Evolutionary conservation across 371 early-diverging fungal species (phyloP).

Genomic region (Dentiscutata heterogama): DNA sequence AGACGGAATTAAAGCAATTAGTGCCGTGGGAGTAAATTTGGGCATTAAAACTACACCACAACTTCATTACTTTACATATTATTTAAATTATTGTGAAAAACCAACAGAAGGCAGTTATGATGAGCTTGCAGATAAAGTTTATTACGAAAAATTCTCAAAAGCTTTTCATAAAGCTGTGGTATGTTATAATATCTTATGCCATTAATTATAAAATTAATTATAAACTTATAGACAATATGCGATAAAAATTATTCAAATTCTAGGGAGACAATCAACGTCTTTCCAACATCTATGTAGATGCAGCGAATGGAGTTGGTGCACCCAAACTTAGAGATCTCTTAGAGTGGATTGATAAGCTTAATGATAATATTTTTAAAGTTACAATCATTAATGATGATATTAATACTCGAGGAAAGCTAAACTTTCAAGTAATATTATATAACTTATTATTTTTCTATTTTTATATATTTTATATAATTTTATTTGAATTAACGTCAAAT

Average conservation of each 20-base stretch:
- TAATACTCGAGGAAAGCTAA: slow-evolving; percentile 76
- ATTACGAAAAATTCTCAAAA: slow-evolving; percentile 86
- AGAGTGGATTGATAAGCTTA: slow-evolving; percentile 62
- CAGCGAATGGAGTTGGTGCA: slow-evolving; percentile 99
- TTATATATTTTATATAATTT: background rate
- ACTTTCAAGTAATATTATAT: slow-evolving; percentile 74
- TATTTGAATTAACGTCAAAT: slow-evolving; percentile 12
- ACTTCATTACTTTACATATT: slow-evolving; percentile 95
- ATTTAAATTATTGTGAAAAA: slow-evolving; percentile 81
- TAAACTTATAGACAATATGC: background rate
- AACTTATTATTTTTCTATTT: slow-evolving; percentile 8
- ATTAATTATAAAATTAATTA: background rate
- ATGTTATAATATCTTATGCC: slow-evolving; percentile 46
- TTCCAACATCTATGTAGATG: slow-evolving; percentile 85
- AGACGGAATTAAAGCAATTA: slow-evolving; percentile 82
- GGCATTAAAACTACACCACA: slow-evolving; percentile 98
- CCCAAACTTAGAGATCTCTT: slow-evolving; percentile 85
- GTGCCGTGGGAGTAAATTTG: slow-evolving; percentile 77
- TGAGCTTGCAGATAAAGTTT: slow-evolving; percentile 92
- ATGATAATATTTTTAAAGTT: slow-evolving; percentile 68
- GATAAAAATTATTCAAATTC: background rate
- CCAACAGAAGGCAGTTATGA: slow-evolving; percentile 88
- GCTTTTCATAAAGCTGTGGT: slow-evolving; percentile 89
- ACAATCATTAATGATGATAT: slow-evolving; percentile 80
- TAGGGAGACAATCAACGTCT: slow-evolving; percentile 74